Conservation (phyloP, 768 basidiomycete species). For the Tricholoma bakamatsutake region DNA sequence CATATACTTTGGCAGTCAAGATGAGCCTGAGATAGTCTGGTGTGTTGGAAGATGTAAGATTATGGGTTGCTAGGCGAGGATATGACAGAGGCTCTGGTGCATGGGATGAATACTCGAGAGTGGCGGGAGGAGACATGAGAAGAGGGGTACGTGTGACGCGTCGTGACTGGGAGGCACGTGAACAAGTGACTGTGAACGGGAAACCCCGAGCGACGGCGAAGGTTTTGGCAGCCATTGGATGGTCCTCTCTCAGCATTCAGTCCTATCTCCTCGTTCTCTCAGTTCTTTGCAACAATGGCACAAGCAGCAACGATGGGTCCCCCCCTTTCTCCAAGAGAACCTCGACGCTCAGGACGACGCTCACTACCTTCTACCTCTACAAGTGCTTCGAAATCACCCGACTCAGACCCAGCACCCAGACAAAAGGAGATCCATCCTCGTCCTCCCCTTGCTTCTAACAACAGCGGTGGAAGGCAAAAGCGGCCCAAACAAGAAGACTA, state of each 20-base stretch:
- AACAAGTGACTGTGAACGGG: not conserved
- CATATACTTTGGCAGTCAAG: conserved; percentile 86
- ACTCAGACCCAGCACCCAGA: conserved; percentile 56
- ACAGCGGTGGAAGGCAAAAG: conserved; percentile 42
- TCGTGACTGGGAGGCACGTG: conserved; percentile 11
- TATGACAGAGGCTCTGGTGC: conserved; percentile 64
- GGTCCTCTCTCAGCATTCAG: not conserved
- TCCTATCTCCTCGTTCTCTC: conserved; percentile 5
- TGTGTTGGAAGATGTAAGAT: conserved; percentile 56
- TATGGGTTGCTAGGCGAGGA: conserved; percentile 61
- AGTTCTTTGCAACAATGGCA: conserved; percentile 39
- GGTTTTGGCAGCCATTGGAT: conserved; percentile 1
- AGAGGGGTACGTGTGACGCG: not conserved
- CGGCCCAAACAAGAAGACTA: conserved; percentile 70
- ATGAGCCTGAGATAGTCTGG: conserved; percentile 90
- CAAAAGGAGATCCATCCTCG: conserved; percentile 39
- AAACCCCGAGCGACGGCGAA: conserved; percentile 8
- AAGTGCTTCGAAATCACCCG: conserved; percentile 68
- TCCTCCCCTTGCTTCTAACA: conserved; percentile 33
- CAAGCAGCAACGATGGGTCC: conserved; percentile 71
- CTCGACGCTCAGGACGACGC: conserved; percentile 71
- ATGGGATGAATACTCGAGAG: conserved; percentile 61
- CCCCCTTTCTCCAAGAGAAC: conserved; percentile 70
- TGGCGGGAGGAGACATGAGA: conserved; percentile 41
- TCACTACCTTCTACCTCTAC: conserved; percentile 62